Conservation (phyloP, 2,329 filamentous ascomycete species). For the Lachnellula suecica region DNA sequence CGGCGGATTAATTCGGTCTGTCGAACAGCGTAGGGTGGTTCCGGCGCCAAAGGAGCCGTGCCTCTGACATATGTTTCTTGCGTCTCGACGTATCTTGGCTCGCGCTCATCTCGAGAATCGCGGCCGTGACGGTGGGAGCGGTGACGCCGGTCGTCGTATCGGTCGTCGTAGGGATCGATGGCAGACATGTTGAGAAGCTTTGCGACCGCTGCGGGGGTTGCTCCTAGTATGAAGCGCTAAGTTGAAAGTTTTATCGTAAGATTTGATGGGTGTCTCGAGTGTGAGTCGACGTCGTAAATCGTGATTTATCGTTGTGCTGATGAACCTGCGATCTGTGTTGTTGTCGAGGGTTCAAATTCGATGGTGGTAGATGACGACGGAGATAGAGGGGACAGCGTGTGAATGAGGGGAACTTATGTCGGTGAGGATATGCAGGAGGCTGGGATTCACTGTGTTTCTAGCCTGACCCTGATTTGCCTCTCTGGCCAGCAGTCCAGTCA, state of each 20-base stretch:
- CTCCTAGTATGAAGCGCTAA: neutral
- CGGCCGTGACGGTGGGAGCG: constrained; percentile 30
- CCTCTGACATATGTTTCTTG: constrained; percentile 34
- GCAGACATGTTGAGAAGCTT: constrained; percentile 23
- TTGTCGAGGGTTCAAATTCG: neutral
- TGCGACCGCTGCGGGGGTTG: neutral
- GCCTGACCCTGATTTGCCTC: neutral
- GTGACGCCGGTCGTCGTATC: constrained; percentile 26
- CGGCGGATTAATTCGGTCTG: constrained; percentile 57
- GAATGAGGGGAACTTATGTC: neutral
- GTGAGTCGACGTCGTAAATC: neutral
- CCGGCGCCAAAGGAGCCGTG: constrained; percentile 21
- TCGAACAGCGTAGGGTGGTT: constrained; percentile 35
- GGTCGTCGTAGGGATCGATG: constrained; percentile 30
- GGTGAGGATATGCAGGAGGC: constrained; percentile 1
- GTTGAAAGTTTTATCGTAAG: neutral
- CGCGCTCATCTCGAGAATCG: constrained; percentile 36
- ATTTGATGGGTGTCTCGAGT: neutral
- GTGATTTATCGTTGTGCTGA: neutral
- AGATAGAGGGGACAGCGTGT: neutral
- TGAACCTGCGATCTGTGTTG: neutral
- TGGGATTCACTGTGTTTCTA: neutral
- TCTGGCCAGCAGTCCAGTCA: neutral
- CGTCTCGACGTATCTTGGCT: constrained; percentile 52
- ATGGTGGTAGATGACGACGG: constrained; percentile 4